These are phyloP conservation scores for Agaricales sp. DNA, from an alignment of 1,284 basidiomycete species.

Conservation along the genomic window DNA sequence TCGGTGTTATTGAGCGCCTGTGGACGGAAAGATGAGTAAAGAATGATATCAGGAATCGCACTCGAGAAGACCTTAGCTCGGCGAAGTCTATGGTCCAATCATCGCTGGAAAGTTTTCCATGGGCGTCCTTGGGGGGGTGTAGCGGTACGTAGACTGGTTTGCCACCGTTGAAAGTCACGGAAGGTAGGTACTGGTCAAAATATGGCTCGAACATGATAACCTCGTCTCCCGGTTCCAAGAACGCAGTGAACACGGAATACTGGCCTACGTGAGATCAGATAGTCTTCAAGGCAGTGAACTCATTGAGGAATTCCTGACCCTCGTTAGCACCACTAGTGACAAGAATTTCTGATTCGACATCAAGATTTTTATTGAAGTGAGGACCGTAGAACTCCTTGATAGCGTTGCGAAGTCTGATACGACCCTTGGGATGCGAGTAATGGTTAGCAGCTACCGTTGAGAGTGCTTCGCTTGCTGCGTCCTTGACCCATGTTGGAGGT, in stretches of 20 bases:
- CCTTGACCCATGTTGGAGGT: conserved; percentile 76
- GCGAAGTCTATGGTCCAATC: conserved; percentile 86
- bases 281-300: too few relatives aligned
- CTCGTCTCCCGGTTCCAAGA: conserved; percentile 85
- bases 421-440: conserved; percentile 86
- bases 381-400: conserved; percentile 72
- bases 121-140: conserved; percentile 63
- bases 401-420: conserved; percentile 77
- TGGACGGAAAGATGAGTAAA: conserved; percentile 3
- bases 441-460: conserved; percentile 66
- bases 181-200: conserved; percentile 95
- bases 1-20: conserved; percentile 73
- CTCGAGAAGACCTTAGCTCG: conserved; percentile 60
- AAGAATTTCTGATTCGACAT: conserved; percentile 83
- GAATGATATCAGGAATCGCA: background rate
- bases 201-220: conserved; percentile 98
- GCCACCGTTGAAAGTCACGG: conserved; percentile 88
- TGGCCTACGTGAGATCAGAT: conserved; percentile 69
- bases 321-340: conserved; percentile 96
- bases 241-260: conserved; percentile 85
- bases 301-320: conserved; percentile 40
- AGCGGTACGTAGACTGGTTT: conserved; percentile 92
- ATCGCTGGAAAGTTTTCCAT: conserved; percentile 51
- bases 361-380: conserved; percentile 63
- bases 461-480: conserved; percentile 69